Conservation (phyloP, 2,329 filamentous ascomycete species). For the Aureobasidium sp. region DNA sequence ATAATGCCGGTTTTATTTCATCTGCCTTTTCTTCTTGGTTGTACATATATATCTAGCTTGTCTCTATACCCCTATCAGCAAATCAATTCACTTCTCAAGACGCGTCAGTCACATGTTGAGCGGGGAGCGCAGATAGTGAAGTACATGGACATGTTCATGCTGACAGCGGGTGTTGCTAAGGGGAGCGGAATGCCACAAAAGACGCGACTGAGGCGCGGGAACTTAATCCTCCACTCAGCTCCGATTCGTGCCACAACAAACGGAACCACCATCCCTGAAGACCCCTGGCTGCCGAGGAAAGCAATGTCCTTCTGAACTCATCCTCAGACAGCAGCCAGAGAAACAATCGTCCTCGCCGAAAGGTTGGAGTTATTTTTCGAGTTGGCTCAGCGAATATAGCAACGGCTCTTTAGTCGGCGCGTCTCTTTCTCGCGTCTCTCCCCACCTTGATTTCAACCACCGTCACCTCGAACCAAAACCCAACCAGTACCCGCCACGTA, state of each 20-base stretch:
- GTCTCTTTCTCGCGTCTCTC: constrained; percentile 13
- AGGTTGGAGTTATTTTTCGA: neutral
- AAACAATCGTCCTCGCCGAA: neutral
- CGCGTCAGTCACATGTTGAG: neutral
- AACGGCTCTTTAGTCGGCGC: constrained; percentile 10
- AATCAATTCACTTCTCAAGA: neutral
- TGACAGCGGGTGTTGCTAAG: constrained; percentile 11
- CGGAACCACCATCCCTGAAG: neutral
- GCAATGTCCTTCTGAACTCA: neutral
- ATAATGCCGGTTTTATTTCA: neutral
- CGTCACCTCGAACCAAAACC: constrained; percentile 16
- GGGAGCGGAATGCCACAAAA: constrained; percentile 12
- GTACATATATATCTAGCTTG: constrained; percentile 10
- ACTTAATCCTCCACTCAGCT: constrained; percentile 9
- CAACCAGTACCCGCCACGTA: constrained; percentile 12
- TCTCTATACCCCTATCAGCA: constrained; percentile 8
- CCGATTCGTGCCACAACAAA: constrained; percentile 9
- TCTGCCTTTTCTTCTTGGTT: neutral
- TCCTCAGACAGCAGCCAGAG: neutral
- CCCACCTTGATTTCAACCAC: constrained; percentile 20
- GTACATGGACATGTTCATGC: neutral
- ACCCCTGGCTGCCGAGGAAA: neutral
- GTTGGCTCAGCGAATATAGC: neutral
- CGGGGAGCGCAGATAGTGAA: neutral
- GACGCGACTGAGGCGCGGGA: constrained; percentile 3